Evolutionary conservation across 2,329 filamentous ascomycete species (phyloP).

Genomic region (Neofusicoccum cordaticola): DNA sequence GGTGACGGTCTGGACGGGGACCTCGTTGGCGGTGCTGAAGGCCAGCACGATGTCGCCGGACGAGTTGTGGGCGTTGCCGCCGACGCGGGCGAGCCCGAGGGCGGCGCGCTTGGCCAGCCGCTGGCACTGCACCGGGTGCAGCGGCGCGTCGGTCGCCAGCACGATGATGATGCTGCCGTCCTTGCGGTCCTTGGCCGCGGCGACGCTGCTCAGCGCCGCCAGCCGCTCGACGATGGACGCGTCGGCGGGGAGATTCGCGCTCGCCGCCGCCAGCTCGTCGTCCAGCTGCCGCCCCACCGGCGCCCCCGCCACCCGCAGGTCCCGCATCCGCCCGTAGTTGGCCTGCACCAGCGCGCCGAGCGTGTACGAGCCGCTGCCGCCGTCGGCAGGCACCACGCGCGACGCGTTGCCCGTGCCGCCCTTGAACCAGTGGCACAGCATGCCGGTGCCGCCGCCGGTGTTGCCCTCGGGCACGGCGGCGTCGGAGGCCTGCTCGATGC

Average conservation of each 20-base stretch:
- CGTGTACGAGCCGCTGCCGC: constrained; percentile 46
- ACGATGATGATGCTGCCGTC: constrained; percentile 63
- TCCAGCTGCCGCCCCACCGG: constrained; percentile 59
- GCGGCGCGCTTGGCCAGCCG: constrained; percentile 61
- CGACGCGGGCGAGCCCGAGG: constrained; percentile 59
- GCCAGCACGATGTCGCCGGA: constrained; percentile 68
- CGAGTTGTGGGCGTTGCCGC: constrained; percentile 59
- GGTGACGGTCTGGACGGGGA: constrained; percentile 44
- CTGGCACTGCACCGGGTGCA: constrained; percentile 57
- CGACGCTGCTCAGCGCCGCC: constrained; percentile 28
- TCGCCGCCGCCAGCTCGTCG: constrained; percentile 40
- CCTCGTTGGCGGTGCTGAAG: constrained; percentile 59
- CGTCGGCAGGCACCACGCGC: constrained; percentile 46
- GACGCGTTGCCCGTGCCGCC: constrained; percentile 64
- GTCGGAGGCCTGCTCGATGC: constrained; percentile 51
- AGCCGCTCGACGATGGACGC: constrained; percentile 29
- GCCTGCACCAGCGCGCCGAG: constrained; percentile 63
- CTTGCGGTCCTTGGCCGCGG: constrained; percentile 47
- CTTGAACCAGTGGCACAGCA: constrained; percentile 65
- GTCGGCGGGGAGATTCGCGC: constrained; percentile 31
- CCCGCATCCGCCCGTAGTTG: constrained; percentile 60
- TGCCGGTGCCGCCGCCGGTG: constrained; percentile 65
- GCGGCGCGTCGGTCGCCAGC: constrained; percentile 59
- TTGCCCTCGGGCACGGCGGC: constrained; percentile 60
- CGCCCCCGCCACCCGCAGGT: constrained; percentile 59